Base-by-base conservation (phyloP, 1,284 basidiomycete species). In the Malassezia japonica region DNA sequence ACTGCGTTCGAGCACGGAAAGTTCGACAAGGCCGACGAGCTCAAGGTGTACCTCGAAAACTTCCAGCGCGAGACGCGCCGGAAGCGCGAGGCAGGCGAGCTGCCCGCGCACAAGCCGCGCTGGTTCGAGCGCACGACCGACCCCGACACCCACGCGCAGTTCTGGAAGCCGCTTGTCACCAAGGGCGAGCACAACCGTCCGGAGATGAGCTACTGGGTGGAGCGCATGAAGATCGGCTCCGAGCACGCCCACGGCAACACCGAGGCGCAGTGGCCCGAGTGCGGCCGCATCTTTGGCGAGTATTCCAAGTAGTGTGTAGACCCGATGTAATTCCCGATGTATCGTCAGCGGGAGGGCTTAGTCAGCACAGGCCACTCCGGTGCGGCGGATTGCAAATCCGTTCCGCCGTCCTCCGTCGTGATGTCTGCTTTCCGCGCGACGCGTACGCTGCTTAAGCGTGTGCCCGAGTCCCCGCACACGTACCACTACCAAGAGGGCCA, bases 1-100 rank as follows among this genome's bases (percentile, higher is more conserved):
- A 79, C 87, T 24, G 89, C 90, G n/a, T 94, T 94, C 65, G 90
- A 95, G 78, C 75, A 82, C 60, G 90, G 89, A n/a, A 56, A 81
- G 67, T 95, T 90, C 67, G 90, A 95, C 62, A 77, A 81, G 29
- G 92, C 92, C 39, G 94, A 96, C 72, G 80, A 79, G 48, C 77
- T 95, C 60, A 96, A 98, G 77, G 78, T 79, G 23, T 77, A 77
- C 55, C 87, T 95, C 67, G 92, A 96, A 71, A 87, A 94, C 58
- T 81, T 79, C 65, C 92, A 98, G 76, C 79, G 92, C 1, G 77
- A 76, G 48, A 90, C 84, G 6, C 77, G 91, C 48, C 79, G 79
- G 48, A 81, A 81, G 34, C 76, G 92, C 33, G 89, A 95, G 72
- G 79, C 81, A 51, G 89, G 90, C 12, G 76, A 78, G 62, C 51